A percentile compares a stretch with the other conserved stretches of the same genome.
Conservation (phyloP, 2,329 filamentous ascomycete genomes). For the Hypoxylon sp. region DNA sequence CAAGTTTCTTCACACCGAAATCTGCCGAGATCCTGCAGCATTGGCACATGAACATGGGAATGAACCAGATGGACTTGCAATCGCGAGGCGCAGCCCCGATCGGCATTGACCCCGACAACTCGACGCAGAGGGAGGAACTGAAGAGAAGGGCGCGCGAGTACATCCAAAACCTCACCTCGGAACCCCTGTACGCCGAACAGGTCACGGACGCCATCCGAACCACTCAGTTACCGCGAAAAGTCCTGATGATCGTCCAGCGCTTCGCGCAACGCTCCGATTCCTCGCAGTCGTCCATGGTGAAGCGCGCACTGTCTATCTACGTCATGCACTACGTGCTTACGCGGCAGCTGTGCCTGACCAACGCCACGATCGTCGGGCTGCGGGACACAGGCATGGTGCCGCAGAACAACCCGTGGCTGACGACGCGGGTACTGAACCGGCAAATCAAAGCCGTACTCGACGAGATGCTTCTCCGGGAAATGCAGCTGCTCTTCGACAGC, state of each 20-base stretch:
- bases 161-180: slow-evolving; percentile 63
- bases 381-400: slow-evolving; percentile 61
- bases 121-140: slow-evolving; percentile 61
- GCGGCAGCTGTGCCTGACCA: slow-evolving; percentile 67
- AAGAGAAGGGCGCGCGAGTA: slow-evolving; percentile 65
- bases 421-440: slow-evolving; percentile 68
- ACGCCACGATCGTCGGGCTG: slow-evolving; percentile 60
- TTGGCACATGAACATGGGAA: slow-evolving; percentile 62
- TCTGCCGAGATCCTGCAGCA: slow-evolving; percentile 65
- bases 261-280: slow-evolving; percentile 62
- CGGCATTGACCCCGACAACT: slow-evolving; percentile 63
- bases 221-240: slow-evolving; percentile 62
- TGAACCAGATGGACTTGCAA: slow-evolving; percentile 59
- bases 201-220: slow-evolving; percentile 64
- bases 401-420: slow-evolving; percentile 62
- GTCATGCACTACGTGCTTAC: slow-evolving; percentile 71
- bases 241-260: slow-evolving; percentile 64
- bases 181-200: slow-evolving; percentile 65
- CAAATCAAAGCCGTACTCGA: slow-evolving; percentile 71
- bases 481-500: slow-evolving; percentile 66
- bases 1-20: slow-evolving; percentile 67
- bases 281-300: slow-evolving; percentile 64
- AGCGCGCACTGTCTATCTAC: slow-evolving; percentile 68
- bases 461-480: slow-evolving; percentile 67
- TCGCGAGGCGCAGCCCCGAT: slow-evolving; percentile 64